Base-by-base conservation (phyloP, 345 rosid species). In the Ailanthus altissimus region DNA sequence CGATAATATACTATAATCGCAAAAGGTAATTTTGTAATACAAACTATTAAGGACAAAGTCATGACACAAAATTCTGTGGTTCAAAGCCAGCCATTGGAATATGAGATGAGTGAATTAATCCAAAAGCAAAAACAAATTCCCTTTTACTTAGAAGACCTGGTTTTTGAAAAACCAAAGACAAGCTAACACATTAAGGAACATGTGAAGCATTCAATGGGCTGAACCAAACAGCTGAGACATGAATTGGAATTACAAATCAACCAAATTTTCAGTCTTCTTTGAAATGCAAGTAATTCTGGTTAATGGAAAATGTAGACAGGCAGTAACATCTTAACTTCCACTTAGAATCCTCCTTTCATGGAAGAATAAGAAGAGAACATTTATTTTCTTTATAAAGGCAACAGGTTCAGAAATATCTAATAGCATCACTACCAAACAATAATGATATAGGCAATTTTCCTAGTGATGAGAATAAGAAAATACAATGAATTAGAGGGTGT, bases 401-500 rank as follows among this genome's bases (percentile, higher is more conserved):
- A 51, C 15, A 8, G 59, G 25, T 32, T 16, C 10, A 23, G 15
- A 50, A 49, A 36, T 50, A 50, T 69, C 23, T 50, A 28, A 9
- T 26, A 67, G 56, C 38, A 11, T 32, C 57, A 13, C 4, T 49
- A 7, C 16, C 68, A 60, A 46, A 26, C 54, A 26, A 26, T 20
- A n/a, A 49, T 40, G 67, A 61, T 2, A 54, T 16, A 16, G 59
- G 28, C 56, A 65, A 4, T 32, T 38, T 12, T 60, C 9, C 32
- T 42, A 62, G 43, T 20, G n/a, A 70, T 23, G 23, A 36, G 51
- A 45, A 72, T 2, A 14, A 43, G 21, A 51, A 43, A 15, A 63
- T 38, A 61, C 15, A 75, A 77, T 53, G 18, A 75, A 76, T 28
- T 20, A 28, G 59, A 50, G 64, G 63, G 57, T 59, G 56, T 4